A percentile compares a stretch with the other conserved stretches of the same genome.
Conservation (phyloP, 179 eudicot species). For the Sideroxylon spinosum region DNA sequence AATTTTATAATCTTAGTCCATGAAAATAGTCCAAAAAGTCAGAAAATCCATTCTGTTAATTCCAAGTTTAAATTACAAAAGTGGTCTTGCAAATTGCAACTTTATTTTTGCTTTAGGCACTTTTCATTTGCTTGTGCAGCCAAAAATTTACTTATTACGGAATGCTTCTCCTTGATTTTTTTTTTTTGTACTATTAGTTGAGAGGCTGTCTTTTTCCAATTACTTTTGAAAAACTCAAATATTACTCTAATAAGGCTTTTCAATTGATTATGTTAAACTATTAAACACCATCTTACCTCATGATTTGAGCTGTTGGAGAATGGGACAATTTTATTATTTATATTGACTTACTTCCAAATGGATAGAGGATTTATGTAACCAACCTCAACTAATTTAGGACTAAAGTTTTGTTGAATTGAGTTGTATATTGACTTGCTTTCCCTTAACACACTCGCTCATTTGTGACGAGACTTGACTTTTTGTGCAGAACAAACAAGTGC, state of each 20-base stretch:
- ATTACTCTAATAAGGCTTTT: not conserved
- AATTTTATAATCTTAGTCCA: not conserved
- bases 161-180: not conserved
- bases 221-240: not conserved
- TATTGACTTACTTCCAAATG: too few species aligned
- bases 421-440: too few species aligned
- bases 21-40: not conserved
- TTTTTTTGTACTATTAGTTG: not conserved
- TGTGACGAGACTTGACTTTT: too few species aligned
- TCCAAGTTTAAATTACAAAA: not conserved
- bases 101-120: not conserved
- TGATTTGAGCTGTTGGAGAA: too few species aligned
- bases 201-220: constrained; percentile 4
- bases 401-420: too few species aligned
- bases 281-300: too few species aligned
- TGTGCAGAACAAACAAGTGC: too few species aligned
- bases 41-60: not conserved
- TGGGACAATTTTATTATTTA: too few species aligned
- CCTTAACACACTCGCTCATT: too few species aligned
- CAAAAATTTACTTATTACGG: not conserved
- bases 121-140: not conserved
- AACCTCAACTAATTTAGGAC: too few species aligned
- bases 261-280: too few species aligned
- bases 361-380: too few species aligned
- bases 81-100: not conserved